phyloP scores from a whole-genome alignment of 257 asterid genomes.

The Agastache rugosa region DNA sequence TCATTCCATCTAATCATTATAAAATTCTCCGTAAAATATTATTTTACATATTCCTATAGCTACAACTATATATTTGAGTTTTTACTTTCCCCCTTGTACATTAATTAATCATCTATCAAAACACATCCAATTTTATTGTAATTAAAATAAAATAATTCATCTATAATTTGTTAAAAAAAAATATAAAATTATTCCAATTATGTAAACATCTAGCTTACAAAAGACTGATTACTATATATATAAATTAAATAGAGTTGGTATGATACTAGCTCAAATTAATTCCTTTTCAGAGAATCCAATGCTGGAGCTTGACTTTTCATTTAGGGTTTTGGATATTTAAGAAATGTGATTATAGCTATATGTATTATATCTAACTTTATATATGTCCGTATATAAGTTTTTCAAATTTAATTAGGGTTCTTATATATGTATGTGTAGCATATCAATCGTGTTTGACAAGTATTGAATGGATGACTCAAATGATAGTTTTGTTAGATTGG shows the following conservation, averaged over 20 bases:
- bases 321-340: not conserved
- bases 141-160: not conserved
- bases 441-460: no score
- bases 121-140: not conserved
- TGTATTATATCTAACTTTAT: no score
- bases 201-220: not conserved
- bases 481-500: no score
- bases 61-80: not conserved
- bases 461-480: no score
- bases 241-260: not conserved
- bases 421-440: no score
- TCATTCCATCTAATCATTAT: not conserved
- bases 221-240: not conserved
- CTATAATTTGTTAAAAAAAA: not conserved
- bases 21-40: not conserved
- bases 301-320: not conserved
- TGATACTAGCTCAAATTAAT: not conserved
- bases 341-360: not conserved
- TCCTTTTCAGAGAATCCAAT: constrained; percentile 21
- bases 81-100: not conserved
- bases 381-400: no score
- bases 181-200: not conserved
- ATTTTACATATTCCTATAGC: not conserved
- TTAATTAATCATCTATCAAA: not conserved
- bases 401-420: no score